phyloP scores from a whole-genome alignment of 108 stramenopile species.

The Discostella pseudostelligera region DNA sequence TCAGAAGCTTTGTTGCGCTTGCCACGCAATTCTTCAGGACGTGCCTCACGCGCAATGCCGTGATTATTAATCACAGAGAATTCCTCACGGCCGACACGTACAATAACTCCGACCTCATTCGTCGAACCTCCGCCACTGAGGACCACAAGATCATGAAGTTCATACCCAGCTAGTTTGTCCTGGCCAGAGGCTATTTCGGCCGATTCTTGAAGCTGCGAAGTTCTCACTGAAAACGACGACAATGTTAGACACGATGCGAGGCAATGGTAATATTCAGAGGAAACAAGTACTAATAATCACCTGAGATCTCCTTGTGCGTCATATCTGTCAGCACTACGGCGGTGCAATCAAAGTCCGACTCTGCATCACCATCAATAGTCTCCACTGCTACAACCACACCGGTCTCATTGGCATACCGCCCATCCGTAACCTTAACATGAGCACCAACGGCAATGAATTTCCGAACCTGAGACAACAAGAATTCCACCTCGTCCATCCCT shows the following conservation, averaged over 20 bases:
- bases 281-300: constrained; percentile 17
- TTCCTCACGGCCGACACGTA: constrained; percentile 89
- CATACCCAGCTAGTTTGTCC: constrained; percentile 85
- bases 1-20: constrained; percentile 81
- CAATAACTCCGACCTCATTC: constrained; percentile 91
- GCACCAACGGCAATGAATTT: constrained; percentile 93
- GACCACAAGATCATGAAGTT: constrained; percentile 87
- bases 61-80: constrained; percentile 91
- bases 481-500: constrained; percentile 86
- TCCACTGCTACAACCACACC: constrained; percentile 91
- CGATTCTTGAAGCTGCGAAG: constrained; percentile 84
- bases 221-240: constrained; percentile 49
- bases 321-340: constrained; percentile 92
- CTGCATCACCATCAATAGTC: constrained; percentile 69
- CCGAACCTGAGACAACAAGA: constrained; percentile 84
- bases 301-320: constrained; percentile 88
- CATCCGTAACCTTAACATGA: constrained; percentile 96
- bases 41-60: constrained; percentile 79
- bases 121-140: constrained; percentile 86
- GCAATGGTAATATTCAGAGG: neutral
- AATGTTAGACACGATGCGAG: neutral
- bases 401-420: constrained; percentile 93
- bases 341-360: constrained; percentile 60
- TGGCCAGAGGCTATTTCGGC: constrained; percentile 86
- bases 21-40: constrained; percentile 89